Conservation (phyloP, 139 green algal genomes). For the Spirogloea muscicola region DNA sequence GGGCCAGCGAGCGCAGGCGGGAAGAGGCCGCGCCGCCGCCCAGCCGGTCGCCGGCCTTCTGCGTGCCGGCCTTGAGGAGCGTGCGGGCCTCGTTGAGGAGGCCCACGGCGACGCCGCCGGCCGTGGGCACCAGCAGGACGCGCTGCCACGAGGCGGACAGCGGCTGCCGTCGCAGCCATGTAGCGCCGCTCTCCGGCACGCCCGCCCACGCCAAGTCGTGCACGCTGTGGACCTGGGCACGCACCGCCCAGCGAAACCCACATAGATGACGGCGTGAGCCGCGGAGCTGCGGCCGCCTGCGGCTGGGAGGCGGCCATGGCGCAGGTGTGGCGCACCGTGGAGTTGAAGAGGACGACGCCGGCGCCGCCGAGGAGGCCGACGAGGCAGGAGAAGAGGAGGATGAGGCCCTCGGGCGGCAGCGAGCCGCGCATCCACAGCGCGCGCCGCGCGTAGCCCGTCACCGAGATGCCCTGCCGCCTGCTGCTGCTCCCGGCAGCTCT, state of each 20-base stretch:
- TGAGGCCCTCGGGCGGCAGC: conserved; percentile 26
- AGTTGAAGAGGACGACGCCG: conserved; percentile 35
- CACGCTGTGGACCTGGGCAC: conserved; percentile 41
- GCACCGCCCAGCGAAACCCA: too few relatives aligned
- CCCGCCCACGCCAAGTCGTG: conserved; percentile 14
- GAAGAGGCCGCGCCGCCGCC: too few relatives aligned
- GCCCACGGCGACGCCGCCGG: conserved; percentile 32
- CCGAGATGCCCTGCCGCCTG: too few relatives aligned
- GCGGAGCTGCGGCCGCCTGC: too few relatives aligned
- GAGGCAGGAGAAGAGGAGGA: conserved; percentile 25
- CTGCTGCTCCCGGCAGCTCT: too few relatives aligned
- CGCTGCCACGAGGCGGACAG: conserved; percentile 23
- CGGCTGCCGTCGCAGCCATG: conserved; percentile 29
- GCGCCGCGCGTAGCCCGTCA: too few relatives aligned
- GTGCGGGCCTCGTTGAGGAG: conserved; percentile 14
- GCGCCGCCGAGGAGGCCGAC: conserved; percentile 32
- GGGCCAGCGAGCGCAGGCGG: too few relatives aligned
- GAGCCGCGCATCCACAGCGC: conserved; percentile 3
- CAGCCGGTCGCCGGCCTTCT: too few relatives aligned
- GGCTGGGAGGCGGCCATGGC: too few relatives aligned
- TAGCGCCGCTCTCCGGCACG: conserved; percentile 13
- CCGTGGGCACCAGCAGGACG: conserved; percentile 27
- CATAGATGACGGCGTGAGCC: too few relatives aligned
- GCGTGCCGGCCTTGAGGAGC: conserved; percentile 6
- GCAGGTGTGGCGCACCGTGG: too few relatives aligned